phyloP scores from a whole-genome alignment of 2,329 filamentous ascomycete genomes.

The Fusarium dimerum region DNA sequence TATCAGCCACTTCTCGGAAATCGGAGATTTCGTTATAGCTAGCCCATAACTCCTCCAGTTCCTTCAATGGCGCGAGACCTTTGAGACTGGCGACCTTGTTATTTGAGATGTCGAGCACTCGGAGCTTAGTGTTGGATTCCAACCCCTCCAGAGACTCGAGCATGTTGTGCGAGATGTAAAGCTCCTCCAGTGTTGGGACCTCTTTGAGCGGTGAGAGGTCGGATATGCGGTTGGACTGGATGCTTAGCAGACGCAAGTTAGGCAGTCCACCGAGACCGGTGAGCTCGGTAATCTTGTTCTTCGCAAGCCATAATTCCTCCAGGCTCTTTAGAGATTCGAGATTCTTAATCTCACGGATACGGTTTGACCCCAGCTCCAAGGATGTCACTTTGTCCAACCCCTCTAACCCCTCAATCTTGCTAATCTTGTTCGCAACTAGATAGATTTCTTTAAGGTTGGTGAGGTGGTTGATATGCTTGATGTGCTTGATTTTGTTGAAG shows the following conservation, averaged over 20 bases:
- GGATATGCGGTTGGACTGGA: conserved; percentile 92
- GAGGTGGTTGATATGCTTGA: conserved; percentile 83
- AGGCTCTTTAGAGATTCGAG: conserved; percentile 74
- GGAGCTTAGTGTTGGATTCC: conserved; percentile 65
- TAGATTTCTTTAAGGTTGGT: conserved; percentile 80
- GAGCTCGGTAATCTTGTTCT: conserved; percentile 92
- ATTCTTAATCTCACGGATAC: conserved; percentile 85
- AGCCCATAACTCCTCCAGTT: conserved; percentile 91
- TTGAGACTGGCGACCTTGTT: conserved; percentile 78
- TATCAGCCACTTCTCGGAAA: conserved; percentile 79
- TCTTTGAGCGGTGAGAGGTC: conserved; percentile 74
- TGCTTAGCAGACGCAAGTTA: conserved; percentile 84
- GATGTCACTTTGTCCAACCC: conserved; percentile 74
- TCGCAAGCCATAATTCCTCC: conserved; percentile 91
- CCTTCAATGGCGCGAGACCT: conserved; percentile 66
- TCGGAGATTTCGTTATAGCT: conserved; percentile 81
- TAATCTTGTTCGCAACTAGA: conserved; percentile 94
- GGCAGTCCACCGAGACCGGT: conserved; percentile 72
- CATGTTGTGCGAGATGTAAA: conserved; percentile 96
- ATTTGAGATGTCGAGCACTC: conserved; percentile 84
- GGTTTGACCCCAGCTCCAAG: conserved; percentile 89
- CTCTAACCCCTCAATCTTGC: conserved; percentile 80
- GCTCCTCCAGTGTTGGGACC: conserved; percentile 78
- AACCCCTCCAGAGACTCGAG: conserved; percentile 76
- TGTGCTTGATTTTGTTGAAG: conserved; percentile 99